A percentile compares a stretch with the other conserved stretches of the same genome.
phyloP scores from a whole-genome alignment of 352 stramenopile genomes.

The Globisporangium spinosum region DNA sequence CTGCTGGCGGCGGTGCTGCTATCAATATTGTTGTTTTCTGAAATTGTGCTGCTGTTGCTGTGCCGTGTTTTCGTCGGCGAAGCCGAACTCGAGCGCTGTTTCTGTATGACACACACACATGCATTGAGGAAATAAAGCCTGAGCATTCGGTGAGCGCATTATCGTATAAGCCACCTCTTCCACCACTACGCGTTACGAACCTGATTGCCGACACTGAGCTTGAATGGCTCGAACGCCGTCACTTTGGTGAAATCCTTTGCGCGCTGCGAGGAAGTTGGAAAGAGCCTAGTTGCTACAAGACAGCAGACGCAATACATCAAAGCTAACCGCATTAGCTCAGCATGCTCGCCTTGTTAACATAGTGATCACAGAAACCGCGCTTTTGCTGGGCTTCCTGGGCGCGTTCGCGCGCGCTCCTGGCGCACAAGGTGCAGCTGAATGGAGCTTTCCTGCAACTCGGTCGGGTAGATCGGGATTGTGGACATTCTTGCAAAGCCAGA shows the following conservation, averaged over 20 bases:
- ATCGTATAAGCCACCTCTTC: neutral
- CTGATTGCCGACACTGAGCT: slow-evolving; percentile 61
- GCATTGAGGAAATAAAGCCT: neutral
- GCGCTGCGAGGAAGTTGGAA: slow-evolving; percentile 17
- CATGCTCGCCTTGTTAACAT: neutral
- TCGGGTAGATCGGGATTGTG: slow-evolving; percentile 32
- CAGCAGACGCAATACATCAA: neutral
- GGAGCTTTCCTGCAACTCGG: slow-evolving; percentile 55
- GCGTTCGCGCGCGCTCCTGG: slow-evolving; percentile 41
- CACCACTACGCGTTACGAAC: slow-evolving; percentile 8
- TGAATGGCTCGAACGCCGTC: slow-evolving; percentile 50
- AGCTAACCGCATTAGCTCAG: neutral
- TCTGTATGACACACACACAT: neutral
- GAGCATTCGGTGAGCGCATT: neutral
- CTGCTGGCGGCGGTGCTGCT: neutral
- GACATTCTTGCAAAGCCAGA: slow-evolving; percentile 12
- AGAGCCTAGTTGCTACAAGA: slow-evolving; percentile 23
- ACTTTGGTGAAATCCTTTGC: slow-evolving; percentile 57
- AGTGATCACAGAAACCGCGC: slow-evolving; percentile 14
- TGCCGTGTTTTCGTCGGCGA: slow-evolving; percentile 11
- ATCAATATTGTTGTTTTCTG: slow-evolving; percentile 3
- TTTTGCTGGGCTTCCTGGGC: slow-evolving; percentile 37
- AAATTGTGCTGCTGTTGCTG: neutral
- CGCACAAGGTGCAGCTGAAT: slow-evolving; percentile 55
- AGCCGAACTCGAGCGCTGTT: slow-evolving; percentile 11